Conservation (phyloP, 2,329 filamentous ascomycete species). For the Ceratocystis lukuohia region DNA sequence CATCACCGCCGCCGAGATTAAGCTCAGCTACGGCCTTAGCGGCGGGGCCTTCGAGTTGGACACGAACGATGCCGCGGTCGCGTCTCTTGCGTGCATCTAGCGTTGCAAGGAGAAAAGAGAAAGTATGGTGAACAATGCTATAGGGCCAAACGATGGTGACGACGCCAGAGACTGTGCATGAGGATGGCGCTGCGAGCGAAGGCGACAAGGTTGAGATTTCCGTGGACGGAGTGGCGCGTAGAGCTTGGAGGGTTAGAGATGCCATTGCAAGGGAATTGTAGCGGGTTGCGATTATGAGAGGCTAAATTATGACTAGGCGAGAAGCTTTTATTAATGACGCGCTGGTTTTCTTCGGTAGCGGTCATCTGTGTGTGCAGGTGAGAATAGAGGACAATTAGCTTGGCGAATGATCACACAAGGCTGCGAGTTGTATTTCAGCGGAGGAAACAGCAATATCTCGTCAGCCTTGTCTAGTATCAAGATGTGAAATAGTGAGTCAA, state of each 20-base stretch:
- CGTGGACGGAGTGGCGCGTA: slow-evolving; percentile 27
- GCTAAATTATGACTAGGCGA: background rate
- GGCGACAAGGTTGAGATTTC: slow-evolving; percentile 45
- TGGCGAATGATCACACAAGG: background rate
- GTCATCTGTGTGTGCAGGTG: background rate
- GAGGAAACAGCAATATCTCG: background rate
- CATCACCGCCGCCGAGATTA: slow-evolving; percentile 65
- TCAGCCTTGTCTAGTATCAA: background rate
- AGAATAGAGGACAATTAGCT: background rate
- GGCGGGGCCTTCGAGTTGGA: slow-evolving; percentile 57
- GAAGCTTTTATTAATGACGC: background rate
- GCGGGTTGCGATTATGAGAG: background rate
- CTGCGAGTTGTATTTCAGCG: background rate
- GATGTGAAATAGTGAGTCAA: background rate
- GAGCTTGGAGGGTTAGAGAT: slow-evolving; percentile 19
- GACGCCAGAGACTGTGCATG: slow-evolving; percentile 48
- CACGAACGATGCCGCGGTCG: slow-evolving; percentile 64
- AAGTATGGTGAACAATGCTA: slow-evolving; percentile 58
- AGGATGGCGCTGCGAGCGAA: slow-evolving; percentile 30
- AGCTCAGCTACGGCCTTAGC: slow-evolving; percentile 56
- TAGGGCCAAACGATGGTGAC: slow-evolving; percentile 88
- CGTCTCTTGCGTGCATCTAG: slow-evolving; percentile 69
- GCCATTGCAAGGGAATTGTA: slow-evolving; percentile 7
- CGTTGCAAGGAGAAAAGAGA: slow-evolving; percentile 72
- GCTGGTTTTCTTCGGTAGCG: background rate